phyloP scores from a whole-genome alignment of 2,329 filamentous ascomycete species.

The Colletotrichum salicis region DNA sequence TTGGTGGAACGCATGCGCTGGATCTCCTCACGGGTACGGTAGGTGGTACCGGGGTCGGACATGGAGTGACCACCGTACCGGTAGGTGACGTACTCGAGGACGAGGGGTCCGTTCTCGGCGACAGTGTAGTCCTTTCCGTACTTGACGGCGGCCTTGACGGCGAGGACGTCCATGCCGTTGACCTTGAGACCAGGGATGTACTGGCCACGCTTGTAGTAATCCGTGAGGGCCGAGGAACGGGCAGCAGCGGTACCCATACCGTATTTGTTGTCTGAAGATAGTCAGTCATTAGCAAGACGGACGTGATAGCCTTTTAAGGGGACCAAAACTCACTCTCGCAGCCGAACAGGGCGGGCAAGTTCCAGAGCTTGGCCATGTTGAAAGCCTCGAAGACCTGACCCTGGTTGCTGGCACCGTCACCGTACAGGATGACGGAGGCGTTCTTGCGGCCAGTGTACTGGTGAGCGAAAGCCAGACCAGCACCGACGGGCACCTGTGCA shows the following conservation, averaged over 20 bases:
- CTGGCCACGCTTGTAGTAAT: constrained; percentile 99
- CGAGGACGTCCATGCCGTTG: constrained; percentile 99
- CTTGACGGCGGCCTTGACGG: constrained; percentile 94
- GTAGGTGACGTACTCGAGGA: constrained; percentile 99
- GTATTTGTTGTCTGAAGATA: constrained; percentile 92
- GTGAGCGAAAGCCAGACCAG: constrained; percentile 95
- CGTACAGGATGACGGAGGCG: constrained; percentile 89
- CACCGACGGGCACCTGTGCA: constrained; percentile 96
- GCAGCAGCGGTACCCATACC: constrained; percentile 98
- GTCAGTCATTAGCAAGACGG: constrained; percentile 40
- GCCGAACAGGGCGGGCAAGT: constrained; percentile 92
- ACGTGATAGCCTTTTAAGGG: not conserved
- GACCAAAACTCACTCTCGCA: constrained; percentile 84
- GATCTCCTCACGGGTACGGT: constrained; percentile 99
- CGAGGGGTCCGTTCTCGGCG: constrained; percentile 88
- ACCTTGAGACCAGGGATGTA: constrained; percentile 99
- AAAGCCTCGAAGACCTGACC: constrained; percentile 99
- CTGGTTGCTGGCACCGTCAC: constrained; percentile 98
- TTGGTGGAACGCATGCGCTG: constrained; percentile 99
- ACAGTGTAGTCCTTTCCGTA: constrained; percentile 91
- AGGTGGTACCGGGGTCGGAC: constrained; percentile 99
- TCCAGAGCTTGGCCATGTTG: constrained; percentile 99
- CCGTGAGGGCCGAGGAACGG: constrained; percentile 93
- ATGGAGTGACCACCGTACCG: constrained; percentile 99
- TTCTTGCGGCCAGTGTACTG: constrained; percentile 91